These are phyloP conservation scores for Castanea crenata DNA, from an alignment of 306 rosid genomes.

Conservation along the genomic window DNA sequence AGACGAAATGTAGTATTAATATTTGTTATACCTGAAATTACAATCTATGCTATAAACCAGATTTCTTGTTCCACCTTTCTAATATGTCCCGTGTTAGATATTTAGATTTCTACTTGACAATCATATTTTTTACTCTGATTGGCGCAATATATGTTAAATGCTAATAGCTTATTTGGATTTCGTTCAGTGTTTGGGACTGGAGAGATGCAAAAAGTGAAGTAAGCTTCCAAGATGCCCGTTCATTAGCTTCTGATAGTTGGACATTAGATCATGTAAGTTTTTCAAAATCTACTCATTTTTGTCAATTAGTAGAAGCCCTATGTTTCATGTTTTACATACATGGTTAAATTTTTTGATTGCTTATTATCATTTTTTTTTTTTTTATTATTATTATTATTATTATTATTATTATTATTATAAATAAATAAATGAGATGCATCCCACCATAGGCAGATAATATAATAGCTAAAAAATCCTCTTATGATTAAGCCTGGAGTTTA, in stretches of 20 bases:
- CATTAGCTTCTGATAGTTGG: constrained; percentile 76
- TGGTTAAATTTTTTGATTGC: not conserved
- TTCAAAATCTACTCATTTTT: constrained; percentile 8
- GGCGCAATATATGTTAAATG: not conserved
- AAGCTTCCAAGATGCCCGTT: constrained; percentile 72
- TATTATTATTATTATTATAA: too few species aligned
- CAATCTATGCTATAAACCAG: not conserved
- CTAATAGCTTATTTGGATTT: constrained; percentile 17
- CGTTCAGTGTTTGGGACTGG: constrained; percentile 81
- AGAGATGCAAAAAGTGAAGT: constrained; percentile 59
- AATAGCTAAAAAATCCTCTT: not conserved
- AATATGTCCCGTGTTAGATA: not conserved
- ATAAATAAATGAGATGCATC: not conserved
- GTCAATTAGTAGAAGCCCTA: not conserved
- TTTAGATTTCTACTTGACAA: constrained; percentile 17
- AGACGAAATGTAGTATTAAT: not conserved
- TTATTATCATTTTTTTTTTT: not conserved
- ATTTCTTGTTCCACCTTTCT: not conserved
- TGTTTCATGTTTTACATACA: not conserved
- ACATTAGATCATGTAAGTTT: constrained; percentile 56
- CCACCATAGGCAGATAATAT: not conserved
- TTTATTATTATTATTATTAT: too few species aligned
- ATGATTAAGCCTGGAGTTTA: not conserved
- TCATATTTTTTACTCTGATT: not conserved
- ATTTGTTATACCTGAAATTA: not conserved